A percentile compares a stretch with the other conserved stretches of the same genome.
Evolutionary conservation across 2,329 filamentous ascomycete genomes (phyloP).

Genomic region (Pseudogymnoascus sp.): DNA sequence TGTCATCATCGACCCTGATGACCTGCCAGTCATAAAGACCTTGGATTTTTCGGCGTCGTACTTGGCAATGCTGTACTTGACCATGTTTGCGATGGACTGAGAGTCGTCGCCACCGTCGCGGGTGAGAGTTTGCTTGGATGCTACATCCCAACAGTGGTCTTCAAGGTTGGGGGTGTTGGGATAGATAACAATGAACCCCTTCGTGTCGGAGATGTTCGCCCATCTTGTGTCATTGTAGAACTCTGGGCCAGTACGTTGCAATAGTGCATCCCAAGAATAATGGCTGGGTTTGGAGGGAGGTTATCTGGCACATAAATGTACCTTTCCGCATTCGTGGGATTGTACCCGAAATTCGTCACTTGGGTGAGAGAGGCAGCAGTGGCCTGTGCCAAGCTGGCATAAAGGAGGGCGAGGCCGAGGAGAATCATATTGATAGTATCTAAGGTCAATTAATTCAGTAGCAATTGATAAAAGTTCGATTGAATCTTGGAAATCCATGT

Average conservation of each 20-base stretch:
- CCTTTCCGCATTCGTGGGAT: conserved; percentile 33
- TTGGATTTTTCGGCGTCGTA: conserved; percentile 43
- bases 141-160: conserved; percentile 53
- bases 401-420: background rate
- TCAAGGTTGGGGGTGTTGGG: conserved; percentile 40
- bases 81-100: conserved; percentile 51
- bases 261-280: conserved; percentile 33
- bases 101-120: conserved; percentile 50
- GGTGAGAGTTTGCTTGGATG: conserved; percentile 40
- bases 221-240: conserved; percentile 42
- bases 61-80: conserved; percentile 42
- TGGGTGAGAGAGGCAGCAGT: background rate
- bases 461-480: background rate
- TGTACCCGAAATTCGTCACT: conserved; percentile 33
- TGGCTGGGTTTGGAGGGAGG: conserved; percentile 24
- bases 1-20: conserved; percentile 44
- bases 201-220: conserved; percentile 40
- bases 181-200: conserved; percentile 54
- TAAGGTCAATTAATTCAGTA: background rate
- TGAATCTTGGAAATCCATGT: background rate
- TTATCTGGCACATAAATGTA: conserved; percentile 40
- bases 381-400: background rate
- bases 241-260: conserved; percentile 43
- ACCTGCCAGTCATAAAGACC: conserved; percentile 46
- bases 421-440: background rate